Percentiles rank a stretch among this genome's conserved stretches.
These are phyloP conservation scores for Serendipita indica DNA, from an alignment of 768 basidiomycete species.

Conservation along the genomic window DNA sequence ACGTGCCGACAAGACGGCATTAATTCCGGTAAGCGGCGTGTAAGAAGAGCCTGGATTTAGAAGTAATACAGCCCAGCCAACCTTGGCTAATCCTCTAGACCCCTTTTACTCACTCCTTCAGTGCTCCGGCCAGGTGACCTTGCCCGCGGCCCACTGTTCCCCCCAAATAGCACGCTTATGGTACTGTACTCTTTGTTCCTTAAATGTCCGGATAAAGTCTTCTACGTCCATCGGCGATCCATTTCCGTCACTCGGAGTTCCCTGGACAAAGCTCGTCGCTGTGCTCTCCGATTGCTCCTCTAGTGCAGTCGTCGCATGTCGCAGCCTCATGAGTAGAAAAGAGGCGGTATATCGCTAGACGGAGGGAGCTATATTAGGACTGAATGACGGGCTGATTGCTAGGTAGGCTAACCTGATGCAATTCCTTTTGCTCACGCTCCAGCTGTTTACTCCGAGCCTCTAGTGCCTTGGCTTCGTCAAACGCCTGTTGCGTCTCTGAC, in stretches of 20 bases:
- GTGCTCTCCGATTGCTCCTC: slow-evolving; percentile 79
- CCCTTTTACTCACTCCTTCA: too few species aligned
- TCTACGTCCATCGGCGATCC: slow-evolving; percentile 41
- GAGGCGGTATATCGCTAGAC: slow-evolving; percentile 66
- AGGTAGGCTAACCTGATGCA: slow-evolving; percentile 55
- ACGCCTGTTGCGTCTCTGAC: slow-evolving; percentile 71
- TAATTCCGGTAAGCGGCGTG: too few species aligned
- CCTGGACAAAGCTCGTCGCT: slow-evolving; percentile 60
- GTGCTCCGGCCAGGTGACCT: slow-evolving; percentile 70
- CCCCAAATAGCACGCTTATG: slow-evolving; percentile 88
- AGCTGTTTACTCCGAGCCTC: slow-evolving; percentile 76
- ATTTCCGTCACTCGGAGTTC: slow-evolving; percentile 15
- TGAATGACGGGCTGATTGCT: background rate
- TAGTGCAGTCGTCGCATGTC: slow-evolving; percentile 78
- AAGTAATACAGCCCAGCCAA: too few species aligned
- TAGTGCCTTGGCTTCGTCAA: slow-evolving; percentile 69
- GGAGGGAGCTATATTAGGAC: background rate
- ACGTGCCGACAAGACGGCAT: too few species aligned
- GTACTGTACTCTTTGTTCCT: slow-evolving; percentile 73
- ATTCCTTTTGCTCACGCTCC: slow-evolving; percentile 74
- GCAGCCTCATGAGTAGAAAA: slow-evolving; percentile 75
- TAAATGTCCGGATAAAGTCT: slow-evolving; percentile 77
- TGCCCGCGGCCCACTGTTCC: slow-evolving; percentile 70
- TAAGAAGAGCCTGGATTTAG: too few species aligned
- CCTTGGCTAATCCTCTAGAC: too few species aligned